Evolutionary conservation across 441 rosid species (phyloP).

Genomic region (Raphanus hybrid): DNA sequence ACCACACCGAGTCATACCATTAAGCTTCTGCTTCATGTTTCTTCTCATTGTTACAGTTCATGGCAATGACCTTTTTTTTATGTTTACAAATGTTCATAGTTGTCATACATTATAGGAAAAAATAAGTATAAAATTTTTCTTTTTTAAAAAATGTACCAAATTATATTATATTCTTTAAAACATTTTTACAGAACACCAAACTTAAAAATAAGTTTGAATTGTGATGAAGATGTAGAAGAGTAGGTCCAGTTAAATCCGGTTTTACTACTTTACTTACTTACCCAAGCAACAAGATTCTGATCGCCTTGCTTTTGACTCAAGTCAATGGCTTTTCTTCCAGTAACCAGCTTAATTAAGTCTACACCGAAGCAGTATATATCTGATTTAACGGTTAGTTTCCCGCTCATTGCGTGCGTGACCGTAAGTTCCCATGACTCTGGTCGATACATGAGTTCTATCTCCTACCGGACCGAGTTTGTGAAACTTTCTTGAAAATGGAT

Average conservation of each 20-base stretch:
- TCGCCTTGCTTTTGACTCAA: slow-evolving; percentile 48
- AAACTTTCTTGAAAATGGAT: background rate
- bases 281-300: slow-evolving; percentile 71
- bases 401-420: no score
- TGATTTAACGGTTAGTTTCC: no score
- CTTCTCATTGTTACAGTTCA: slow-evolving; percentile 36
- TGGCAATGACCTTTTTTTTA: slow-evolving; percentile 32
- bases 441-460: no score
- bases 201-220: background rate
- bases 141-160: no score
- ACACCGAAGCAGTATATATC: no score
- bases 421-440: no score
- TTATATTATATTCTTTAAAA: background rate
- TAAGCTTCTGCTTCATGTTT: slow-evolving; percentile 62
- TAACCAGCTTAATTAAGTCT: no score
- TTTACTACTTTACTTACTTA: slow-evolving; percentile 38
- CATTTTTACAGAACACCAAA: background rate
- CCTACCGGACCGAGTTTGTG: no score
- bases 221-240: no score
- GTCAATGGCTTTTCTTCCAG: slow-evolving; percentile 40
- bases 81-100: slow-evolving; percentile 35
- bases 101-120: slow-evolving; percentile 18
- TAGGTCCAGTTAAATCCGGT: no score
- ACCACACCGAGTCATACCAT: slow-evolving; percentile 60
- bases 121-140: background rate